These are phyloP conservation scores for Hericium alpestre DNA, from an alignment of 768 basidiomycete species.

Conservation along the genomic window DNA sequence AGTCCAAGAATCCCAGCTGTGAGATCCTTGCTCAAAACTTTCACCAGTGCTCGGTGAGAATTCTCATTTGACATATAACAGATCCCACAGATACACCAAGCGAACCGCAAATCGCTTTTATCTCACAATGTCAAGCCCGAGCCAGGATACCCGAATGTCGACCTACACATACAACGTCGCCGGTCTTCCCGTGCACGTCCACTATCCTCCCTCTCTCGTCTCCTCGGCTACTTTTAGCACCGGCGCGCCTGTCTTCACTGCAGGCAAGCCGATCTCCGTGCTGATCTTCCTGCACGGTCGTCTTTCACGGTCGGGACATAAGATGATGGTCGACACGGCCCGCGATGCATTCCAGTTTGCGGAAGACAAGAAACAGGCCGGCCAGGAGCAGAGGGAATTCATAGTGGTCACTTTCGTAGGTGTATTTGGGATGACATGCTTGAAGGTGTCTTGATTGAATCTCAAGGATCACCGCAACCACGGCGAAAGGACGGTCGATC, in stretches of 20 bases:
- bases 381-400: conserved; percentile 25
- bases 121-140: too few species aligned
- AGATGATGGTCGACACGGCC: conserved; percentile 22
- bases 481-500: conserved; percentile 29
- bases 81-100: too few species aligned
- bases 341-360: conserved; percentile 22
- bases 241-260: neutral
- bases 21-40: too few species aligned
- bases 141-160: too few species aligned
- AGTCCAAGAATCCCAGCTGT: too few species aligned
- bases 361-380: conserved; percentile 10
- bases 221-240: too few species aligned
- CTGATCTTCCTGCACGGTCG: conserved; percentile 42
- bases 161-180: conserved; percentile 12
- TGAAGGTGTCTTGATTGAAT: neutral
- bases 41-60: too few species aligned
- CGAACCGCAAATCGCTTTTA: too few species aligned
- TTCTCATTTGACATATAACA: too few species aligned
- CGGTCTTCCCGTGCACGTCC: conserved; percentile 21
- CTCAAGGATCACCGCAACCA: conserved; percentile 45
- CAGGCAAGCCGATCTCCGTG: conserved; percentile 19
- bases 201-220: conserved; percentile 12
- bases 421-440: neutral
- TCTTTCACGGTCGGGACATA: conserved; percentile 19
- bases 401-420: conserved; percentile 38